Evolutionary conservation across 495 filamentous ascomycete genomes (phyloP).

Genomic region (Rostrohypoxylon terebratum): DNA sequence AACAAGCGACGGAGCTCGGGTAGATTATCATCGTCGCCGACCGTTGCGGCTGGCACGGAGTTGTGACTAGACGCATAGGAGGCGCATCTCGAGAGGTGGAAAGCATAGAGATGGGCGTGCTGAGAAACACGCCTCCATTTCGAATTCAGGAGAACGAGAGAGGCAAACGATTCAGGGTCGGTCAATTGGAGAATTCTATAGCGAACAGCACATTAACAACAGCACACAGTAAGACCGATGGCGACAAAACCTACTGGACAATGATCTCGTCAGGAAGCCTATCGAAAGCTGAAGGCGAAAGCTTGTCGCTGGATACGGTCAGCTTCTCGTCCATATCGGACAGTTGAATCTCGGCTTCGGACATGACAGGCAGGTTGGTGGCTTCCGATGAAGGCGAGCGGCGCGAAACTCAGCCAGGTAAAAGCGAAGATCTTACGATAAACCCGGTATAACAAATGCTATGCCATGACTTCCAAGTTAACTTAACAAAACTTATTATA

Average conservation of each 20-base stretch:
- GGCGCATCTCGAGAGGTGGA: constrained; percentile 78
- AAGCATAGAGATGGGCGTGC: constrained; percentile 75
- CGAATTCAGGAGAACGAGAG: constrained; percentile 80
- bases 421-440: constrained; percentile 20
- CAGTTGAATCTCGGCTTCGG: constrained; percentile 14
- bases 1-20: constrained; percentile 74
- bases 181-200: constrained; percentile 78
- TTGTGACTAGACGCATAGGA: constrained; percentile 71
- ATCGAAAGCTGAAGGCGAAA: constrained; percentile 53
- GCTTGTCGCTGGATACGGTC: constrained; percentile 39
- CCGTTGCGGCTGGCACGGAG: constrained; percentile 52
- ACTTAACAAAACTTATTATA: constrained; percentile 12
- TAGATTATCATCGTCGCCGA: constrained; percentile 67
- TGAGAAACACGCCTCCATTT: constrained; percentile 82
- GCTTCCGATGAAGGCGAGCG: not conserved
- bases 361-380: constrained; percentile 30
- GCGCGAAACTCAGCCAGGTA: constrained; percentile 12
- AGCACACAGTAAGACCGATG: not conserved
- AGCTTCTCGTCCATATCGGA: constrained; percentile 47
- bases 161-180: constrained; percentile 84
- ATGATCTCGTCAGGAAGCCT: constrained; percentile 63
- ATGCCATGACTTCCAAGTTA: constrained; percentile 22
- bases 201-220: constrained; percentile 24
- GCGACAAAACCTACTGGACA: constrained; percentile 57
- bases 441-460: constrained; percentile 11